Base-by-base conservation (phyloP, 306 rosid species). In the Dicorynia guianensis region DNA sequence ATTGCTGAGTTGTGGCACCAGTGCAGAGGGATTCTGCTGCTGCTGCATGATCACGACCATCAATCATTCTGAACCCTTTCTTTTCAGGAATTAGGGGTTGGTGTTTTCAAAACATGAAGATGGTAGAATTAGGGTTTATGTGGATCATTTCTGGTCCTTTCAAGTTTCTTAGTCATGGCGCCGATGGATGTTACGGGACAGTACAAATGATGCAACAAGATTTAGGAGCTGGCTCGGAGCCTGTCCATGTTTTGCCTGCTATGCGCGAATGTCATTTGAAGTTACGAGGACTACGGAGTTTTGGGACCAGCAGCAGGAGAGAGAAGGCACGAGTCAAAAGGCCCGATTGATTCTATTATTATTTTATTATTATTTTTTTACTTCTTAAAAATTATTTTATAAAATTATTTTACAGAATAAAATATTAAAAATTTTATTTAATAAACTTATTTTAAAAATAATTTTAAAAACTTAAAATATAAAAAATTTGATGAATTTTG, bases 31-130 rank as follows among this genome's bases (percentile, higher is more conserved):
- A 34, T 83, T 69, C 72, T 91, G 87, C 86, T 90, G 90, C 40
- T 81, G 92, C 71, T 86, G 93, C 90, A 86, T 87, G 87, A 84
- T 87, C 88, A 77, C 74, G 58, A 82, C 83, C 91, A 92, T 92
- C 70, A 78, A 95, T 89, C 98, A 95, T 95, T 86, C 90, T 90
- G 96, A 81, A 85, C 4, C 8, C 30, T 25, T 25, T 25, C 38
- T 4, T 5, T 50, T 50, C 47, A 34, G 12, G 78, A 62, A 50
- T 38, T 35, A 46, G 61, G 77, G 61, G 57, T 34, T 17, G 13
- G 30, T 11, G 49, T 25, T 54, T 20, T 40, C 7, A 67, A 47
- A 46, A 12, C 4, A 19, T 55, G 8, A 25, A 19, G 50, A 43
- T 44, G 34, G 47, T 3, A 34, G 61, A 6, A 69, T 77, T 77